Base-by-base conservation (phyloP, 106 monocot species). In the Dendrobium chrysotoxum region DNA sequence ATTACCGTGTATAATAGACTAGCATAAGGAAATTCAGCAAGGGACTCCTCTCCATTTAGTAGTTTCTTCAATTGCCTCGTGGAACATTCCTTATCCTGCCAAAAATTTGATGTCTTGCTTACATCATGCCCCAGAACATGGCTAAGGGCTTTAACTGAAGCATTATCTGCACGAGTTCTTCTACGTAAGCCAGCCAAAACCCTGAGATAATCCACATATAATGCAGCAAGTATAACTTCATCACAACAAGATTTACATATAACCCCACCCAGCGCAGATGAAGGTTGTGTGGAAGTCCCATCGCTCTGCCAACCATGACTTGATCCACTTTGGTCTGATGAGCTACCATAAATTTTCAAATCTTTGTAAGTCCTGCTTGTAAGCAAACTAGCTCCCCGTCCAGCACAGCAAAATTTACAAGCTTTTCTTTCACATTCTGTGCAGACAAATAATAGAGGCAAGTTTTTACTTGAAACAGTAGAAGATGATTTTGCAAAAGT, bases 21-120 rank as follows among this genome's bases (percentile, higher is more conserved):
- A 77, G 99, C 99, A 89, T 79, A 83, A 20, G 99, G 99, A 82
- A 93, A 95, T 86, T 91, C 99, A 67, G 99, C 99, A 85, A 99
- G 90, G 17, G 99, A 99, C 11, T 99, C 93, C 40, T 87, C 89
- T 70, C 86, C 88, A 82, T 85, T 78, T 39, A 95, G 85, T 70
- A 99, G 67, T 55, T 81, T 84, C 81, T 77, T 84, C 53, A 93
- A 67, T 25, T 82, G 85, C 55, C 23, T 88, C 65, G 80, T 90
- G 25, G 73, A 81, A 57, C 21, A 79, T 23, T 88, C 76, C 77
- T 86, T 76, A 72, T 78, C 87, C 71, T 87, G 57, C 66, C 28
- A 81, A 30, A 77, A 84, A 76, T 76, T 78, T 81, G 53, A 77
- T 77, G 57, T 25, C 46, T 25, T 81, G 17, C 72, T 57, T n/a